Conservation (phyloP, 2,329 filamentous ascomycete species). For the Colletotrichum eleusines region DNA sequence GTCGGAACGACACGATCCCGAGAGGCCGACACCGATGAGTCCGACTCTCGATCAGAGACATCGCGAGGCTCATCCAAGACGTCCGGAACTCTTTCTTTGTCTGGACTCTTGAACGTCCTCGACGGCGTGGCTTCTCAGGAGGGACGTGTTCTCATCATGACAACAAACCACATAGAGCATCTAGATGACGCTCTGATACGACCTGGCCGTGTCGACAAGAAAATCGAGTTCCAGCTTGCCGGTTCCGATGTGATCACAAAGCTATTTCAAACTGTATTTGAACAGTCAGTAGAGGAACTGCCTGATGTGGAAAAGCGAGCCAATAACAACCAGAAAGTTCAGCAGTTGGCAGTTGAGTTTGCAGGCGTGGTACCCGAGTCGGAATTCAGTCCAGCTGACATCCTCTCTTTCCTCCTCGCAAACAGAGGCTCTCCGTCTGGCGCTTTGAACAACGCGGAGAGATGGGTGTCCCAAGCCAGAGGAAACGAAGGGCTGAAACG, state of each 20-base stretch:
- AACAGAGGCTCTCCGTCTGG: background rate
- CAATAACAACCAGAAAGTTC: background rate
- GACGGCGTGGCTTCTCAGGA: conserved; percentile 44
- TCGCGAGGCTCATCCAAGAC: background rate
- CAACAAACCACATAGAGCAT: conserved; percentile 45
- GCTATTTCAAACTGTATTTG: background rate
- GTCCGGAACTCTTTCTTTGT: conserved; percentile 33
- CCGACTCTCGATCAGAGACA: background rate
- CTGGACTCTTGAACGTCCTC: conserved; percentile 44
- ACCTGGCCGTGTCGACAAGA: conserved; percentile 67
- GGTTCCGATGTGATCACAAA: background rate
- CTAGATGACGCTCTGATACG: conserved; percentile 44
- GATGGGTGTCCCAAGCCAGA: background rate
- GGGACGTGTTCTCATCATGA: conserved; percentile 46
- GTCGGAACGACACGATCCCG: conserved; percentile 30
- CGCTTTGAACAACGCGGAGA: background rate
- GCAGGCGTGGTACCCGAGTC: background rate
- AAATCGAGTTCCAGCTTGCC: conserved; percentile 53
- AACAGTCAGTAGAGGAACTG: background rate
- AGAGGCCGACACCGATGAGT: background rate
- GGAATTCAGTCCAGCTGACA: conserved; percentile 2
- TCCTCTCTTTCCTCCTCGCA: background rate
- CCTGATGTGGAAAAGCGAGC: background rate
- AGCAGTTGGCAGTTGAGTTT: background rate
- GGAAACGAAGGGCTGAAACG: background rate